Percentiles rank a stretch among this genome's conserved stretches.
These are phyloP conservation scores for Cladosporium sp. DNA, from an alignment of 2,329 filamentous ascomycete genomes.

Conservation along the genomic window DNA sequence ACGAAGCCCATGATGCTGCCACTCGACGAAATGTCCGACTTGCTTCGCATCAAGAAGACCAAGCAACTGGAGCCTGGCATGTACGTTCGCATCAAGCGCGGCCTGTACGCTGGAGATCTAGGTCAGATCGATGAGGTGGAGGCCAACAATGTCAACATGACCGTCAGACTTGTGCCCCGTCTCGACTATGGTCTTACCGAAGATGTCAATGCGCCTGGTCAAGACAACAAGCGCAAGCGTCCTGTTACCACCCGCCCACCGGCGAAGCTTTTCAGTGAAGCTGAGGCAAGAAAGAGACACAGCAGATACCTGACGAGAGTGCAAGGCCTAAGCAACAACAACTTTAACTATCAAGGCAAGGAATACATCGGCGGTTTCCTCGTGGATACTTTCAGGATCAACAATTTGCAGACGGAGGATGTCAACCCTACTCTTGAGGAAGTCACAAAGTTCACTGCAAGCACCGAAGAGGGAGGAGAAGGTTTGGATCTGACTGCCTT, in stretches of 20 bases:
- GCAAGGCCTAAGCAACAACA: constrained; percentile 56
- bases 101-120: constrained; percentile 81
- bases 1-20: constrained; percentile 83
- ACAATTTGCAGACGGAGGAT: constrained; percentile 76
- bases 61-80: constrained; percentile 79
- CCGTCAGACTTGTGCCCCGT: constrained; percentile 81
- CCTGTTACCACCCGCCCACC: constrained; percentile 33
- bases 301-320: constrained; percentile 51
- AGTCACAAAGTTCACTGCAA: constrained; percentile 87
- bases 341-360: constrained; percentile 80
- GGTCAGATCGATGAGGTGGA: constrained; percentile 91
- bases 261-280: constrained; percentile 77
- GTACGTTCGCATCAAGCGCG: constrained; percentile 81
- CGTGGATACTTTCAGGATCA: constrained; percentile 88
- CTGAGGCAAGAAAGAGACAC: constrained; percentile 85
- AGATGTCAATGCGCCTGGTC: constrained; percentile 51
- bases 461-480: constrained; percentile 85
- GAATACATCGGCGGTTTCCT: constrained; percentile 91
- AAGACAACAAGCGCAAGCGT: constrained; percentile 70
- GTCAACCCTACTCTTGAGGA: constrained; percentile 93
- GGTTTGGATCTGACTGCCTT: constrained; percentile 89
- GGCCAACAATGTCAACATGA: constrained; percentile 83
- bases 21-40: constrained; percentile 95
- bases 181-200: constrained; percentile 89
- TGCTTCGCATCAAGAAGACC: constrained; percentile 85